Base-by-base conservation (phyloP, 106 monocot species). In the Iris macrosiphon region DNA sequence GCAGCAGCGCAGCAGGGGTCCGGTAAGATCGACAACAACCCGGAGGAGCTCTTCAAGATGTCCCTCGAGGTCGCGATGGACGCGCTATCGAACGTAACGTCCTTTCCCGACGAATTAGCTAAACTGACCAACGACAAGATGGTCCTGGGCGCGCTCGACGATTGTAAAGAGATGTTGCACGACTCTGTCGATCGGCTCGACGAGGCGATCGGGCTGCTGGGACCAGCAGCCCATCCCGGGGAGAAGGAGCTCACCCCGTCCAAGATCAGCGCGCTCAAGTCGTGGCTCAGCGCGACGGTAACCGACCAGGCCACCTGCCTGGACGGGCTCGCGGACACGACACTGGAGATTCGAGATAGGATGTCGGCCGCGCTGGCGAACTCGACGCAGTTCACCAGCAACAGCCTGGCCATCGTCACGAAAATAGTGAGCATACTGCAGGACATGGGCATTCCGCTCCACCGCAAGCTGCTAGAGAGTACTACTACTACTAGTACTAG, bases 11-110 rank as follows among this genome's bases (percentile, higher is more conserved):
- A 24, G 31, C 19, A 21, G 4, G 34, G 33, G 0, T 24, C 38
- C 34, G 30, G 37, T n/a, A 13, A 37, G 22, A n/a, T 38, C 28
- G 65, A 50, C 24, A 31, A 34, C 55, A 37, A 59, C 60, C 79
- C 79, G 0, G 61, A 55, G 17, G 61, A 55, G 41, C 41, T 85
- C 12, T 74, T 85, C 79, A 65, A 65, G 41, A 55, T 79, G 55
- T 79, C 84, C 33, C 31, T 65, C 59, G 11, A 63, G 40, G 63
- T 28, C 29, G 32, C 52, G 20, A 24, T 46, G 17, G 55, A 61
- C 3, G 65, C 60, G 10, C 16, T 66, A 14, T 26, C 17, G 14
- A 38, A 46, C 4, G 43, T 49, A 10, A 24, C 29, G 19, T 37
- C 55, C 40, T 2, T 55, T 2, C 17, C 47, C 4, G 40, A 47